Evolutionary conservation across 768 basidiomycete species (phyloP).

Genomic region (Tulasnella sp.): DNA sequence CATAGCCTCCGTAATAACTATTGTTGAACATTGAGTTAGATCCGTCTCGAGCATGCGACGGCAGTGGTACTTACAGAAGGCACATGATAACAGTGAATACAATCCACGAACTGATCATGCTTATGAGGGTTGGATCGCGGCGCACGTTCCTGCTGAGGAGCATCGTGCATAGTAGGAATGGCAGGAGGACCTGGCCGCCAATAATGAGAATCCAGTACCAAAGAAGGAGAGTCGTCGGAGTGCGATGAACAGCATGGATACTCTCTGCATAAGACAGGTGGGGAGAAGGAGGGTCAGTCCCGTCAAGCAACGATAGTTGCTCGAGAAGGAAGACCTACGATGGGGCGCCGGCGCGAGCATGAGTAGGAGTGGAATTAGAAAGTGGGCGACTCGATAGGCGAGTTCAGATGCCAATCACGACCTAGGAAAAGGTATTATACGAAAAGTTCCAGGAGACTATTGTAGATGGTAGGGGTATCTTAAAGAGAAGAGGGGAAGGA

Average conservation of each 20-base stretch:
- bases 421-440: too few species aligned
- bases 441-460: too few species aligned
- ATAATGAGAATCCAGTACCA: slow-evolving; percentile 11
- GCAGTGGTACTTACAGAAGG: slow-evolving; percentile 1
- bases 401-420: too few species aligned
- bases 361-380: too few species aligned
- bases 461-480: too few species aligned
- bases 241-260: background rate
- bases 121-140: slow-evolving; percentile 6
- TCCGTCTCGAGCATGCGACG: background rate
- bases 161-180: slow-evolving; percentile 7
- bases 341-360: too few species aligned
- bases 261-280: too few species aligned
- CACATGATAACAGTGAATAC: slow-evolving; percentile 10
- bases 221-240: background rate
- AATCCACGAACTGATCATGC: slow-evolving; percentile 8
- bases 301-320: too few species aligned
- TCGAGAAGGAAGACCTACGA: too few species aligned
- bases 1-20: slow-evolving; percentile 10
- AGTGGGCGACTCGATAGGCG: too few species aligned
- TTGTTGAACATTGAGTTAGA: background rate
- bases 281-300: too few species aligned
- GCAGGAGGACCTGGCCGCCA: slow-evolving; percentile 14
- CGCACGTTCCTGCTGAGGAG: slow-evolving; percentile 6
- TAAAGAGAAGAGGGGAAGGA: too few species aligned